Evolutionary conservation across 306 rosid genomes (phyloP).

Genomic region (Echinosophora koreensis): DNA sequence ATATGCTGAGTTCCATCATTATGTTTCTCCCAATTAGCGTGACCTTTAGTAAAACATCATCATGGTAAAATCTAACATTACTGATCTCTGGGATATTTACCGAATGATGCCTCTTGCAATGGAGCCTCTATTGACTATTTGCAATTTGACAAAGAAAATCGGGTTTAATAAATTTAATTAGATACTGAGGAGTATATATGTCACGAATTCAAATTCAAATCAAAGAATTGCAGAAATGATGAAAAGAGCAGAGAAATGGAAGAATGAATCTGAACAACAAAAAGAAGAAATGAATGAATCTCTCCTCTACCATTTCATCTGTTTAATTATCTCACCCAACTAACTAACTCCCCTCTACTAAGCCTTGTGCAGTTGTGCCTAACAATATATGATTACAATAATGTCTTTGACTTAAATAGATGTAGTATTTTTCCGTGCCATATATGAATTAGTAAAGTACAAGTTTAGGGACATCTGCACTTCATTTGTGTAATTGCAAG

Average conservation of each 20-base stretch:
- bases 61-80: slow-evolving; percentile 46
- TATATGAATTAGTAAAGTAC: not conserved
- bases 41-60: slow-evolving; percentile 46
- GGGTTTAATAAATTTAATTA: not conserved
- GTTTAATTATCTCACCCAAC: too few species aligned
- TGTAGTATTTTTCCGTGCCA: not conserved
- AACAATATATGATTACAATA: not conserved
- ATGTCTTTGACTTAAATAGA: not conserved
- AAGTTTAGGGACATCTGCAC: not conserved
- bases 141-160: not conserved
- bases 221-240: too few species aligned
- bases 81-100: slow-evolving; percentile 43
- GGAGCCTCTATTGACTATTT: not conserved
- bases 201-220: too few species aligned
- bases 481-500: too few species aligned
- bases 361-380: too few species aligned
- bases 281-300: too few species aligned
- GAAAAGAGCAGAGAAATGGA: too few species aligned
- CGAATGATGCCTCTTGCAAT: slow-evolving; percentile 20
- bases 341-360: too few species aligned
- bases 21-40: slow-evolving; percentile 39
- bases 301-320: too few species aligned
- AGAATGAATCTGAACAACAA: too few species aligned
- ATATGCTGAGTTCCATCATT: slow-evolving; percentile 35
- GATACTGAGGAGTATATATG: not conserved